Evolutionary conservation across 441 rosid species (phyloP), one percentile per base, ranked within the genome.

Genomic region (Pelargonium cotyledonis): DNA sequence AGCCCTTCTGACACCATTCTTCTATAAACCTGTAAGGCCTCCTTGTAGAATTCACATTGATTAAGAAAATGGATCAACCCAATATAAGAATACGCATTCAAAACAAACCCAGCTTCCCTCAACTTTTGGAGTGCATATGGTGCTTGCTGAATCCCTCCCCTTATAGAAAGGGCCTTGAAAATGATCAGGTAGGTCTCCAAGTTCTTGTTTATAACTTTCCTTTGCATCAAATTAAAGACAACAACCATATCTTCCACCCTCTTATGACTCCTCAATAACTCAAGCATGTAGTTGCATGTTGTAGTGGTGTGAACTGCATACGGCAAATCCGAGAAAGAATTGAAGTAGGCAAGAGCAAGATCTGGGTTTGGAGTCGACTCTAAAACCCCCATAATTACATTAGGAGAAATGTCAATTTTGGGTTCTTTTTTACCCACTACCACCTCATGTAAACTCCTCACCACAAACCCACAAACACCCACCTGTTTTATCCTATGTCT

Each of bases 151-250:
- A 94, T 77, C 69, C 97, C 96, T 55, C 92, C 97, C 53, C 85
- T 80, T 4, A 91, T 63, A 40, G 69, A 67, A 66, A 88, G 86
- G 65, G 76, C 77, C 85, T 81, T 91, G 73, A 89, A 88, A 11
- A 94, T 69, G 26, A 70, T 85, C 78, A 86, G 75, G 77, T 79
- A 94, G 61, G 97, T 91, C 61, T 72, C 68, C 76, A 68, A 41
- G 78, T 85, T 88, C 81, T 97, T 83, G 74, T 80, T 77, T 44
- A 91, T 89, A 70, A 91, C 84, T 69, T 82, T 80, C 64, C 81
- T 88, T 81, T 94, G 97, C 97, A 94, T 94, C 69, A 89, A 79
- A 63, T 84, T 80, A 74, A 91, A 94, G 72, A 94, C 93, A 76
- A 51, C 23, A 43, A 61, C 87, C 95, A 94, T 94, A 23, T 88